Conservation (phyloP, 2,329 filamentous ascomycete genomes). For the Corinectria fuckeliana region DNA sequence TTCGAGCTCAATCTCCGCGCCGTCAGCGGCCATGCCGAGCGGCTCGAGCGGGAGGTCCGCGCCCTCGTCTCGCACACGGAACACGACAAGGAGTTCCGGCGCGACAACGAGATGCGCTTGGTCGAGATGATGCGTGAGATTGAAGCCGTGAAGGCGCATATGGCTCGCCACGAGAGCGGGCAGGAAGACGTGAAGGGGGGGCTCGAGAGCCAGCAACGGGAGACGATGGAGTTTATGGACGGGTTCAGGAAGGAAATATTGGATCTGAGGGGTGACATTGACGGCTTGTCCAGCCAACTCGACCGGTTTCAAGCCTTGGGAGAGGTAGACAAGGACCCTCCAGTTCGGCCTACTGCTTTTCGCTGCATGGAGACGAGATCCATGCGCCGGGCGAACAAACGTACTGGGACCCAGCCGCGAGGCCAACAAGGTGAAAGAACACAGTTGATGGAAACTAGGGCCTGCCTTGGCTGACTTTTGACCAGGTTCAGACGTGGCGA, state of each 20-base stretch:
- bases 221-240: conserved; percentile 26
- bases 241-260: conserved; percentile 33
- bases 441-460: background rate
- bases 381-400: background rate
- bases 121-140: conserved; percentile 41
- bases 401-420: background rate
- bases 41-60: conserved; percentile 40
- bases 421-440: conserved; percentile 17
- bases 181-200: conserved; percentile 19
- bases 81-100: conserved; percentile 39
- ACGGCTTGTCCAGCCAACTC: conserved; percentile 32
- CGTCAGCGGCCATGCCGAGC: conserved; percentile 37
- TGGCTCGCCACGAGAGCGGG: conserved; percentile 23
- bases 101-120: conserved; percentile 40
- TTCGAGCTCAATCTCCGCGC: conserved; percentile 45
- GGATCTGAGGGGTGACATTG: conserved; percentile 32
- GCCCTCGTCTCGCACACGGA: conserved; percentile 36
- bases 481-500: background rate
- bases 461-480: conserved; percentile 4
- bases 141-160: conserved; percentile 38
- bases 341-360: background rate
- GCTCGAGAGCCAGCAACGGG: conserved; percentile 27
- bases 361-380: conserved; percentile 18
- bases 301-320: conserved; percentile 29
- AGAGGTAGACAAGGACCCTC: conserved; percentile 23